Evolutionary conservation across 805 yeast genomes (phyloP), one percentile per base, ranked within the genome.

Genomic region (Clavispora fructus): DNA sequence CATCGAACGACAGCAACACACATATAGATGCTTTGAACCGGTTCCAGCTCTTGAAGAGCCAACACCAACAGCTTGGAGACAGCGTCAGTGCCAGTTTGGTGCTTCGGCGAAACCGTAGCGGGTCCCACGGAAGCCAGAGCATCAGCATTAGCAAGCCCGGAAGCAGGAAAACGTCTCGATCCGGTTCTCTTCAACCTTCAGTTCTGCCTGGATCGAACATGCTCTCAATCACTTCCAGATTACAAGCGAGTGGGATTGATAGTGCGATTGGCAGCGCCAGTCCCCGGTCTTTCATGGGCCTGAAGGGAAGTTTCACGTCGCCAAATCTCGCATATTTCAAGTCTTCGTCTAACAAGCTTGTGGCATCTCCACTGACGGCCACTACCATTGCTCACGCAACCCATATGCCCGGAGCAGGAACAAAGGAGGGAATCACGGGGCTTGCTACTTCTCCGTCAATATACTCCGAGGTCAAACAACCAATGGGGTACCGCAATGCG

Each of bases 51-150:
- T 65, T 82, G 63, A 76, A 69, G 57, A 67, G 66, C 13, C 78
- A 74, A 35, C 82, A 80, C 54, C 82, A 79, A 47, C 69, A 77
- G 33, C 61, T 80, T 35, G 71, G 81, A 39, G 85, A 80, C 26
- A 78, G 79, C 54, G 68, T 81, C 10, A 71, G 74, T 28, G 78
- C 80, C 37, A 78, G 84, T 49, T 52, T 78, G 44, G 56, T 67
- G 3, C 53, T 70, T 25, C 71, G 61, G 31, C 59, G 60, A 13
- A 43, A 47, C 31, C 47, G 13, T 6, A 26, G 40, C 23, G 40
- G 40, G 5, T 37, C 40, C 3, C 40, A 25, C 40, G 40, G 29
- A 9, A 26, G 35, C 37, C 37, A 33, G 23, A 33, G 37, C 25
- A 33, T 17, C 37, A 33, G 16, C 13, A 17, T 17, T 13, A 33